A percentile compares a stretch with the other conserved stretches of the same genome.
phyloP scores from a whole-genome alignment of 2,329 filamentous ascomycete species.

The Colletotrichum camelliae region DNA sequence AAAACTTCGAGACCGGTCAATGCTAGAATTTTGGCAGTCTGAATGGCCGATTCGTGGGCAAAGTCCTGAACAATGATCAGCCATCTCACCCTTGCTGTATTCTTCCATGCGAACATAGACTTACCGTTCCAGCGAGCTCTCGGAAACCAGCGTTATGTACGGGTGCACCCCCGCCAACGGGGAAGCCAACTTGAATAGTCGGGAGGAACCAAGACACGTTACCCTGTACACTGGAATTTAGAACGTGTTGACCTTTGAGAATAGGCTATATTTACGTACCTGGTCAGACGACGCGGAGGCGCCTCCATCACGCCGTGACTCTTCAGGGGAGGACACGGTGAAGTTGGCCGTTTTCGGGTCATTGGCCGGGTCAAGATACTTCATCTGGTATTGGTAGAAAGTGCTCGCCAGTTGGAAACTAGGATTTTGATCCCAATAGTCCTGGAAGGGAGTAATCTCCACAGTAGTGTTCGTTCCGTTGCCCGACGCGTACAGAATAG shows the following conservation, averaged over 20 bases:
- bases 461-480: constrained; percentile 13
- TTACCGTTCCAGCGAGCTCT: background rate
- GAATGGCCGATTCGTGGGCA: constrained; percentile 6
- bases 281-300: constrained; percentile 11
- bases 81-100: rapidly evolving
- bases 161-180: constrained; percentile 7
- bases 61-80: background rate
- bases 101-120: background rate
- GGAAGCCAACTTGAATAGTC: constrained; percentile 18
- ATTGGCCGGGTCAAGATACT: constrained; percentile 7
- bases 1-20: constrained; percentile 16
- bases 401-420: constrained; percentile 10
- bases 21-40: constrained; percentile 15
- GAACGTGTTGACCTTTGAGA: background rate
- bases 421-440: constrained; percentile 20
- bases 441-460: constrained; percentile 8
- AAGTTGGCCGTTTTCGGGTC: constrained; percentile 12
- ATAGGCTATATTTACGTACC: background rate
- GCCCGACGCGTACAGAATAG: constrained; percentile 10
- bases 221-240: background rate
- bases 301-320: background rate
- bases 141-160: constrained; percentile 19
- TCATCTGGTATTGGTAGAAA: constrained; percentile 12
- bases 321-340: constrained; percentile 6
- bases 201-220: constrained; percentile 20